Evolutionary conservation across 2,329 filamentous ascomycete species (phyloP), one percentile per base, ranked within the genome.

Genomic region (Didymella arachidicola): DNA sequence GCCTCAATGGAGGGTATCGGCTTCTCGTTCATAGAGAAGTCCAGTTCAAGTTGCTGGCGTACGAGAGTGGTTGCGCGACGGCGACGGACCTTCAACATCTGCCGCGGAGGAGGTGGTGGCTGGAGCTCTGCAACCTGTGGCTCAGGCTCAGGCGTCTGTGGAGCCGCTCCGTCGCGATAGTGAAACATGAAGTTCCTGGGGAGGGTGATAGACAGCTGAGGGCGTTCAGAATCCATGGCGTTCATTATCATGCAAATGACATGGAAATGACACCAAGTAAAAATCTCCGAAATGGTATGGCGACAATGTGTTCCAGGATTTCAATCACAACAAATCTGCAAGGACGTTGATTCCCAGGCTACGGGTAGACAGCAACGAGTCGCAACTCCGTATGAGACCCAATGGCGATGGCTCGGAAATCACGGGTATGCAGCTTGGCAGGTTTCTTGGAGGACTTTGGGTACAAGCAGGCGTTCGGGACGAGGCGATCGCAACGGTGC

Each of bases 1-100:
- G 80, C 77, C 66, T 84, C 82, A 46, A 84, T 83, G 22, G 80
- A 83, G 10, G 82, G 82, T 26, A 83, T 77, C 7, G 79, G 76
- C 48, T 56, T 62, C 46, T 70, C 65, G 12, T 67, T 43, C 43
- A 72, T 66, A 57, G 76, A 67, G 44, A 70, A 62, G n/a, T 69
- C 65, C 30, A 68, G 50, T 12, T 67, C 57, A 51, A 70, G 62
- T 38, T 68, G 61, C 52, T 70, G 68, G 29, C 67, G 59, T 14
- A 70, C 69, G 41, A 70, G 61, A 18, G 70, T 74, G 14, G 36
- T n/a, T 39, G 77, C 73, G 55, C 80, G 80, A 53, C 79, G 78
- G 16, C 81, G 77, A 62, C 80, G 80, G 53, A 84, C 73, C 60
- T 81, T 82, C 71, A 81, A 79, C 7, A 78, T 77, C 66, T 81